Evolutionary conservation across 495 filamentous ascomycete genomes (phyloP).

Genomic region (Cladorrhinum samala): DNA sequence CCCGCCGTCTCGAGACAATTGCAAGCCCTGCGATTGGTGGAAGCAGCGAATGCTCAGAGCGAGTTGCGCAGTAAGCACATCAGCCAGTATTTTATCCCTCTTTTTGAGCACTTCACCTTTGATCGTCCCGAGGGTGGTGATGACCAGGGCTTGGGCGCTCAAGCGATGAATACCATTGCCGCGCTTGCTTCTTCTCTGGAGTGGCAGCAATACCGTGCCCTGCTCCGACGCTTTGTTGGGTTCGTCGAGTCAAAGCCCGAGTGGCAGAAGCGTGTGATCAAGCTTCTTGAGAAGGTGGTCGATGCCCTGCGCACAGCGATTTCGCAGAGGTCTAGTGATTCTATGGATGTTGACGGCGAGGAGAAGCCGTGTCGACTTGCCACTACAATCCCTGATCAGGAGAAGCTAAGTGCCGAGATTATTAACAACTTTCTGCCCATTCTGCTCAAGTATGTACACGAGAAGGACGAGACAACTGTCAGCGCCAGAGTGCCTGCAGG

Average conservation of each 20-base stretch:
- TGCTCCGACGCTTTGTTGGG: slow-evolving; percentile 71
- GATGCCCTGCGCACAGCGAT: slow-evolving; percentile 60
- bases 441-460: slow-evolving; percentile 73
- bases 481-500: slow-evolving; percentile 85
- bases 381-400: slow-evolving; percentile 57
- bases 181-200: slow-evolving; percentile 67
- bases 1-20: slow-evolving; percentile 86
- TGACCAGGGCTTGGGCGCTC: slow-evolving; percentile 76
- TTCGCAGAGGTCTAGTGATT: slow-evolving; percentile 33
- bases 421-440: slow-evolving; percentile 67
- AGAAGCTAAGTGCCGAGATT: slow-evolving; percentile 69
- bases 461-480: slow-evolving; percentile 89
- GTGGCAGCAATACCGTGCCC: slow-evolving; percentile 84
- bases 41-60: slow-evolving; percentile 54
- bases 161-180: slow-evolving; percentile 70
- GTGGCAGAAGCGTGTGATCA: slow-evolving; percentile 76
- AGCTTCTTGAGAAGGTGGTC: slow-evolving; percentile 70
- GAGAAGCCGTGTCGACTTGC: slow-evolving; percentile 43
- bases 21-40: slow-evolving; percentile 71
- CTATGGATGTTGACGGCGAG: slow-evolving; percentile 36
- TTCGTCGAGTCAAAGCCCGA: slow-evolving; percentile 77
- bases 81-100: slow-evolving; percentile 79
- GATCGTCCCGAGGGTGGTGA: slow-evolving; percentile 67
- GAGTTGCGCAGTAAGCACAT: slow-evolving; percentile 67
- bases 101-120: slow-evolving; percentile 92